Percentiles rank a stretch among this genome's conserved stretches.
phyloP scores from a whole-genome alignment of 2,329 filamentous ascomycete species.

The Esteya vermicola region DNA sequence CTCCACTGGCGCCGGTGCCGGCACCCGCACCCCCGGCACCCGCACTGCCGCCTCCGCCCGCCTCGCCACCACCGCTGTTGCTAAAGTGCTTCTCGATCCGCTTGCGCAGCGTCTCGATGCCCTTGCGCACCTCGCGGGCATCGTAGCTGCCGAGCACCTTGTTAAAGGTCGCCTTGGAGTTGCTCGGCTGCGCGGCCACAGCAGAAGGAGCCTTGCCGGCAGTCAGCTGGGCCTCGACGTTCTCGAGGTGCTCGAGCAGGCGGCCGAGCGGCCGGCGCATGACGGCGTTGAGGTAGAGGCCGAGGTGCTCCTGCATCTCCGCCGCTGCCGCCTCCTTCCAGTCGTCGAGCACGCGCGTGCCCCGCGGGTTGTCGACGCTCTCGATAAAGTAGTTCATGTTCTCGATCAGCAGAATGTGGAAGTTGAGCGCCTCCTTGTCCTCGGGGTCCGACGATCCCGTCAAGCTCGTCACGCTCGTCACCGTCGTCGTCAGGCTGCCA shows the following conservation, averaged over 20 bases:
- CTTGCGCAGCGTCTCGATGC: constrained; percentile 80
- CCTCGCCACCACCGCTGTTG: constrained; percentile 53
- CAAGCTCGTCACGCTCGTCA: constrained; percentile 22
- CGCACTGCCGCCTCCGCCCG: neutral
- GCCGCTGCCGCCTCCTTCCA: constrained; percentile 67
- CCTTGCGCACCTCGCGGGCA: constrained; percentile 70
- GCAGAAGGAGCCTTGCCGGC: constrained; percentile 42
- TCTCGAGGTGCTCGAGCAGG: constrained; percentile 81
- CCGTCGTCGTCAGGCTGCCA: constrained; percentile 20
- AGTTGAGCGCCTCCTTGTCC: constrained; percentile 93
- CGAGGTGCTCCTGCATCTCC: constrained; percentile 78
- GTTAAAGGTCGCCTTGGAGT: constrained; percentile 70
- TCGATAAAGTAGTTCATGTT: constrained; percentile 98
- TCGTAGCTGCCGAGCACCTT: constrained; percentile 75
- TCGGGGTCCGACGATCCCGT: constrained; percentile 42
- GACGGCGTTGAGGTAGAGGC: constrained; percentile 72
- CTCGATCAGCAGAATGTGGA: constrained; percentile 92
- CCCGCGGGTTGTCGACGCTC: constrained; percentile 61
- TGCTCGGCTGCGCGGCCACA: constrained; percentile 69
- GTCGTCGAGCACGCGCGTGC: constrained; percentile 62
- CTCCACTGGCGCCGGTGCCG: neutral
- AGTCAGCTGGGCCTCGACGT: constrained; percentile 60
- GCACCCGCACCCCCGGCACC: too few species aligned
- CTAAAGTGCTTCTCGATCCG: constrained; percentile 96
- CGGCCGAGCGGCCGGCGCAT: constrained; percentile 83